These are phyloP conservation scores for Kondoa subrosea DNA, from an alignment of 768 basidiomycete genomes.

Conservation along the genomic window DNA sequence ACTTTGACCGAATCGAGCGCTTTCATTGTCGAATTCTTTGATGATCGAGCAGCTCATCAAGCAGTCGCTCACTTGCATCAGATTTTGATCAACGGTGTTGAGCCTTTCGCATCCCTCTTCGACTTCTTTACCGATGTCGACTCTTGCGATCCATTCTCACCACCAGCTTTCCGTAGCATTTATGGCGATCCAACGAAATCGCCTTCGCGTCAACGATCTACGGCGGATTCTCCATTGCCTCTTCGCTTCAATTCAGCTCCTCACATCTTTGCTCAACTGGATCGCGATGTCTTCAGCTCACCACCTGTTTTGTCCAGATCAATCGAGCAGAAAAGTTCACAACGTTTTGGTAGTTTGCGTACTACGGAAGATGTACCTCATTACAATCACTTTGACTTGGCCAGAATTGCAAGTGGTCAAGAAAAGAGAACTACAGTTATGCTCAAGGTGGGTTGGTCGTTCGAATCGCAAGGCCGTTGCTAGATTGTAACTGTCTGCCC, in stretches of 20 bases:
- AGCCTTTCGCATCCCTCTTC: not conserved
- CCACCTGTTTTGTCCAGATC: too few species aligned
- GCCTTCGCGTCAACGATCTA: not conserved
- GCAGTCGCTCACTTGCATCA: not conserved
- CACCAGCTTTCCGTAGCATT: not conserved
- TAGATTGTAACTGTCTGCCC: not conserved
- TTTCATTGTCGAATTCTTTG: not conserved
- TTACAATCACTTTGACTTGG: not conserved
- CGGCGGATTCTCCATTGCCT: not conserved
- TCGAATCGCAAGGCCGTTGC: too few species aligned
- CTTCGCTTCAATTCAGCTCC: not conserved
- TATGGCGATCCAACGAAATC: not conserved
- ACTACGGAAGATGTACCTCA: not conserved
- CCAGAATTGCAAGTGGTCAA: not conserved
- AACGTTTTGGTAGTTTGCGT: not conserved
- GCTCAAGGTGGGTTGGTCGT: not conserved
- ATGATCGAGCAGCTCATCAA: not conserved
- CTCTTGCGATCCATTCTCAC: not conserved
- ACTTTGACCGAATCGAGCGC: not conserved
- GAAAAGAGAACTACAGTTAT: not conserved
- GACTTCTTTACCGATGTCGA: not conserved
- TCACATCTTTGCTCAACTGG: too few species aligned
- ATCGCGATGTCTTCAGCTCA: too few species aligned
- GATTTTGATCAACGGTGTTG: not conserved
- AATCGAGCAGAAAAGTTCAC: too few species aligned